Conservation (phyloP, 2,329 filamentous ascomycete species). For the Alternaria panax region DNA sequence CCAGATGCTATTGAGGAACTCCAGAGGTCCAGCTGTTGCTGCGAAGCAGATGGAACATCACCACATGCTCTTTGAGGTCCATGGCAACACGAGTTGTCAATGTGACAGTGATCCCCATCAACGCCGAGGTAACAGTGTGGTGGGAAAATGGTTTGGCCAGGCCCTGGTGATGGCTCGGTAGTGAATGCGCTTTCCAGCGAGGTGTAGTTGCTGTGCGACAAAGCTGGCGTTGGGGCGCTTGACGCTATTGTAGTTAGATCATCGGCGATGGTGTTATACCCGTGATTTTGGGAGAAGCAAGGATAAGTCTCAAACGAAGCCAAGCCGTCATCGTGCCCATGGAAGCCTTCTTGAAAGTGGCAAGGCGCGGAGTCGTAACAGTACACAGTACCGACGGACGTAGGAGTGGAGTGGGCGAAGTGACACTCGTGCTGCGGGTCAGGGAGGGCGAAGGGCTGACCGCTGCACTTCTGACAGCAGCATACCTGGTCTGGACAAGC, state of each 20-base stretch:
- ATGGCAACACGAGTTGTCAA: constrained; percentile 48
- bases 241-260: constrained; percentile 36
- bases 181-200: constrained; percentile 42
- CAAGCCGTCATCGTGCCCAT: constrained; percentile 31
- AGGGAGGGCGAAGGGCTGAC: constrained; percentile 41
- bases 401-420: constrained; percentile 41
- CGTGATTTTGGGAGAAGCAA: constrained; percentile 41
- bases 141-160: constrained; percentile 23
- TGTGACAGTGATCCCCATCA: constrained; percentile 45
- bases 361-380: constrained; percentile 46
- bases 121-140: constrained; percentile 41
- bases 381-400: constrained; percentile 41
- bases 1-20: constrained; percentile 35
- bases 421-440: constrained; percentile 44
- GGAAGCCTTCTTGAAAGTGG: constrained; percentile 43
- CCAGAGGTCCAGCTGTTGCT: constrained; percentile 37
- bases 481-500: constrained; percentile 43
- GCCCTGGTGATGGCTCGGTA: constrained; percentile 35
- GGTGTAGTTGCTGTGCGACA: constrained; percentile 45
- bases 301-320: constrained; percentile 40
- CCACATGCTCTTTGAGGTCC: constrained; percentile 38
- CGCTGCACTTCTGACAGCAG: constrained; percentile 46
- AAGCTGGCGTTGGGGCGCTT: constrained; percentile 35
- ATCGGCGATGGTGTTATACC: constrained; percentile 16
- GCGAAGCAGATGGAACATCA: constrained; percentile 36